A percentile compares a stretch with the other conserved stretches of the same genome.
Evolutionary conservation across 2,329 filamentous ascomycete genomes (phyloP).

Genomic region (Penicillium fuscoglaucum): DNA sequence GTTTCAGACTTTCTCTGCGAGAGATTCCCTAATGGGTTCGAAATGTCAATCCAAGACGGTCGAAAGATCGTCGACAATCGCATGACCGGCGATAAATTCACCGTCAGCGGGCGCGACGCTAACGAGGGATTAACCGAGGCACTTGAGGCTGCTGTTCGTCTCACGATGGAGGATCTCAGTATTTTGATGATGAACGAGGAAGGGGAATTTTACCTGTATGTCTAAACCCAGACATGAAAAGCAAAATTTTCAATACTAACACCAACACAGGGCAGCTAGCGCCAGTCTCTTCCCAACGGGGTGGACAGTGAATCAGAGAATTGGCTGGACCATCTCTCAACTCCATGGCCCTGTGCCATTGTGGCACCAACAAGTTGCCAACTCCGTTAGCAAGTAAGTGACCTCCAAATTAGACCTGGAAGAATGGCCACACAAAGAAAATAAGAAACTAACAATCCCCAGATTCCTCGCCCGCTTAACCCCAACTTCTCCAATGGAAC

Average conservation of each 20-base stretch:
- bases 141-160: constrained; percentile 52
- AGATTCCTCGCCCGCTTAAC: constrained; percentile 52
- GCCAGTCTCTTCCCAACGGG: constrained; percentile 56
- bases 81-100: constrained; percentile 47
- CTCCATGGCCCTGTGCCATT: constrained; percentile 51
- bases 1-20: constrained; percentile 49
- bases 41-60: constrained; percentile 27
- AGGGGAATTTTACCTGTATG: constrained; percentile 51
- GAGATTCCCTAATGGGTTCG: constrained; percentile 48
- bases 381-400: constrained; percentile 46
- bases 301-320: constrained; percentile 51
- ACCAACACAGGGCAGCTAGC: constrained; percentile 46
- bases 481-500: constrained; percentile 48
- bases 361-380: constrained; percentile 51
- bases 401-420: neutral
- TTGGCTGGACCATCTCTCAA: constrained; percentile 51
- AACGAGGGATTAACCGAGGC: constrained; percentile 41
- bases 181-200: constrained; percentile 50
- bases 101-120: constrained; percentile 31
- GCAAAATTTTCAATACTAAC: constrained; percentile 1
- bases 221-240: neutral
- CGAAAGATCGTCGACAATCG: constrained; percentile 44
- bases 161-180: constrained; percentile 56
- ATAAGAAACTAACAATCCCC: constrained; percentile 1
- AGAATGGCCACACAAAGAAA: neutral